phyloP scores from a whole-genome alignment of 2,329 filamentous ascomycete species.

The Epichloe sibirici region DNA sequence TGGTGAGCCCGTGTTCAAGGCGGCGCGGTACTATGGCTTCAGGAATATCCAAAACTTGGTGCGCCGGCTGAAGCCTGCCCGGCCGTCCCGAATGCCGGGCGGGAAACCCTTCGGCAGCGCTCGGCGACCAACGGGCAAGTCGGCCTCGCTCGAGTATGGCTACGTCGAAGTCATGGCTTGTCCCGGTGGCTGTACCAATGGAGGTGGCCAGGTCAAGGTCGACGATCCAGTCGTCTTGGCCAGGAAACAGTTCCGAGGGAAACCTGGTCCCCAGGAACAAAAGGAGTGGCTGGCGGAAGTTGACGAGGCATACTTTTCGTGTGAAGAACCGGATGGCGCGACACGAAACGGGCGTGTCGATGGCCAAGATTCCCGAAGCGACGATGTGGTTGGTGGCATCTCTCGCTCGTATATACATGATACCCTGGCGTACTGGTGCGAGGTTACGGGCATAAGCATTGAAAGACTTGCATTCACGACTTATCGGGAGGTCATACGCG shows the following conservation, averaged over 20 bases:
- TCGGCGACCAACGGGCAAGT: constrained; percentile 38
- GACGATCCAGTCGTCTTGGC: constrained; percentile 57
- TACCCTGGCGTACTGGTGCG: constrained; percentile 65
- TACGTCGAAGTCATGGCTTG: constrained; percentile 99
- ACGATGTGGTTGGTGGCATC: constrained; percentile 48
- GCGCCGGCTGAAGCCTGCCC: constrained; percentile 73
- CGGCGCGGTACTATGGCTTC: constrained; percentile 92
- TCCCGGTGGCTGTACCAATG: constrained; percentile 96
- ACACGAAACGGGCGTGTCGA: constrained; percentile 11
- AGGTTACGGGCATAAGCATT: constrained; percentile 55
- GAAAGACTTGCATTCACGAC: constrained; percentile 71
- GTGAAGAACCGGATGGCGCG: constrained; percentile 37
- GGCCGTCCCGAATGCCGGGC: constrained; percentile 67
- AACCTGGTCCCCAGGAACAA: constrained; percentile 64
- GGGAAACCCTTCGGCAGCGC: constrained; percentile 48
- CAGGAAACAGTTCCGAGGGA: constrained; percentile 34
- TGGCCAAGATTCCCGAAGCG: constrained; percentile 4
- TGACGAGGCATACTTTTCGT: constrained; percentile 85
- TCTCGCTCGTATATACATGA: constrained; percentile 53
- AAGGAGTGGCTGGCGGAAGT: constrained; percentile 74
- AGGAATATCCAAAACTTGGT: constrained; percentile 97
- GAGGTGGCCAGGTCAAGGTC: constrained; percentile 87
- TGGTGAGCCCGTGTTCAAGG: constrained; percentile 55
- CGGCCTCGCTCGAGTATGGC: constrained; percentile 53
- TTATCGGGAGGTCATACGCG: constrained; percentile 85